These are phyloP conservation scores for Globisporangium alternatum DNA, from an alignment of 352 stramenopile species.

Conservation along the genomic window DNA sequence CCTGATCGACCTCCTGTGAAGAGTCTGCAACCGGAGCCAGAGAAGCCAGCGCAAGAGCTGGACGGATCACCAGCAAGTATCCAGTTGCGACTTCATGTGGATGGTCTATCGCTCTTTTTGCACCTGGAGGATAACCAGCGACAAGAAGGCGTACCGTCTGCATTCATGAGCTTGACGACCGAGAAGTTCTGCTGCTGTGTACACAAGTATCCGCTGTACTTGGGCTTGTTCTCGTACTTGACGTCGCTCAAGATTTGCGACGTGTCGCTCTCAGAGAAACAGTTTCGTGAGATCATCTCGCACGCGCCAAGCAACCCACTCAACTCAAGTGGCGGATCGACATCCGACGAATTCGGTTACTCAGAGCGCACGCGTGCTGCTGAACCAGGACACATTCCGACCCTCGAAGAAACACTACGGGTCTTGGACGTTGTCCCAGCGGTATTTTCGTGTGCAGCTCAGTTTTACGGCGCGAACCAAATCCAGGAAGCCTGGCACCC, in stretches of 20 bases:
- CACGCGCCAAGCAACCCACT: conserved; percentile 26
- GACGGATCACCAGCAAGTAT: conserved; percentile 43
- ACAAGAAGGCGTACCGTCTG: conserved; percentile 29
- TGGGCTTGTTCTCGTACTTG: conserved; percentile 72
- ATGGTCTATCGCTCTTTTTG: conserved; percentile 63
- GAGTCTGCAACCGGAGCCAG: conserved; percentile 18
- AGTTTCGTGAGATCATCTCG: conserved; percentile 66
- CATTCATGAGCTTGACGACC: conserved; percentile 59
- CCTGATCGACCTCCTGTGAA: neutral
- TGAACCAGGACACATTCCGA: conserved; percentile 45
- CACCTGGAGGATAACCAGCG: conserved; percentile 46
- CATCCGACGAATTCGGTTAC: conserved; percentile 3
- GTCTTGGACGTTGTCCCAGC: conserved; percentile 53
- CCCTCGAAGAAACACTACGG: conserved; percentile 52
- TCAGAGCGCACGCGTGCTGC: neutral
- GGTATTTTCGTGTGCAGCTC: conserved; percentile 72
- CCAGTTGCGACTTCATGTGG: conserved; percentile 73
- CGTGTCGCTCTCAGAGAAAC: conserved; percentile 50
- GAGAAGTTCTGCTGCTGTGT: conserved; percentile 72
- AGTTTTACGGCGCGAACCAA: conserved; percentile 70
- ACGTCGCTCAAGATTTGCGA: conserved; percentile 74
- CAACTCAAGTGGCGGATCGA: neutral
- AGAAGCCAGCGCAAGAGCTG: conserved; percentile 19
- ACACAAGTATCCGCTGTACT: conserved; percentile 65
- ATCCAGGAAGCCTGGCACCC: conserved; percentile 84